These are phyloP conservation scores for Suillus lakei DNA, from an alignment of 768 basidiomycete species.

Conservation along the genomic window DNA sequence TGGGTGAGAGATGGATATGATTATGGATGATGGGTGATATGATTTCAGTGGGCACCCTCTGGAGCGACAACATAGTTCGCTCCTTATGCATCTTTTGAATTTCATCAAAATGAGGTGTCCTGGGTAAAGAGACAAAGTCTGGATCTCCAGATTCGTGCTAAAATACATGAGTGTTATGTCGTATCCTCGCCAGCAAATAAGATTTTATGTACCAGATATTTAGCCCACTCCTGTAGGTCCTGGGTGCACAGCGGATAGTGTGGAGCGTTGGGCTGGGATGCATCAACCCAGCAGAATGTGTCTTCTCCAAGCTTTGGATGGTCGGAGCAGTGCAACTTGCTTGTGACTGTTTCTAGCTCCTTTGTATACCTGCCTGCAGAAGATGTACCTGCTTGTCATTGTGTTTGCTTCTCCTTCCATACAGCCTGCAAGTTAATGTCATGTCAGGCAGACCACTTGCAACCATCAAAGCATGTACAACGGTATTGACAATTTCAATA, in stretches of 20 bases:
- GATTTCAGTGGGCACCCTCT: neutral
- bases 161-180: neutral
- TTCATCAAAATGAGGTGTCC: neutral
- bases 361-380: neutral
- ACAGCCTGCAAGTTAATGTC: neutral
- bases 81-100: neutral
- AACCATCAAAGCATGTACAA: neutral
- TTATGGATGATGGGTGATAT: neutral
- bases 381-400: neutral
- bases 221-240: neutral
- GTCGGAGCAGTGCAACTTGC: neutral
- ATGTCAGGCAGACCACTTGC: neutral
- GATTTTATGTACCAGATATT: too few species aligned
- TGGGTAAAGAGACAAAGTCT: neutral
- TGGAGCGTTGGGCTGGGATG: neutral
- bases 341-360: neutral
- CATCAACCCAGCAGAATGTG: neutral
- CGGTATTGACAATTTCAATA: neutral
- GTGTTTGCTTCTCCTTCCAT: neutral
- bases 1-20: neutral
- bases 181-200: neutral
- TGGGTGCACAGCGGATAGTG: neutral
- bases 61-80: neutral
- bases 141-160: neutral
- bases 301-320: neutral